A percentile compares a stretch with the other conserved stretches of the same genome.
Evolutionary conservation across 1,139 yeast species (phyloP).

Genomic region (Spathaspora sp.): DNA sequence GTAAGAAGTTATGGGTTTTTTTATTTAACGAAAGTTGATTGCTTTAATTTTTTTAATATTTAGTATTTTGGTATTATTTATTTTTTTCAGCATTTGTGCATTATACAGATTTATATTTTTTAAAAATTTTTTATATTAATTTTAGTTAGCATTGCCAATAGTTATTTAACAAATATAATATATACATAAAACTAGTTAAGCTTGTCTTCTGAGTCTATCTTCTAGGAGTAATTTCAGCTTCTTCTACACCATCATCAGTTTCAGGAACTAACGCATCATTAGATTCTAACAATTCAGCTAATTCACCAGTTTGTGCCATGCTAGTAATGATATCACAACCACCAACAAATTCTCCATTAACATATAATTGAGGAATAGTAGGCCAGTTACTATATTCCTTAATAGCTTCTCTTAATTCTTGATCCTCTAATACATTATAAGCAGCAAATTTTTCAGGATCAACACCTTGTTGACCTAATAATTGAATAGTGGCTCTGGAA

Average conservation of each 20-base stretch:
- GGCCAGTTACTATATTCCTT: slow-evolving; percentile 97
- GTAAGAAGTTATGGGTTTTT: neutral
- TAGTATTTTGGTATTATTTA: slow-evolving; percentile 1
- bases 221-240: slow-evolving; percentile 39
- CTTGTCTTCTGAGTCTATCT: neutral
- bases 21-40: neutral
- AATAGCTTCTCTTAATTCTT: slow-evolving; percentile 87
- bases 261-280: slow-evolving; percentile 81
- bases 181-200: neutral
- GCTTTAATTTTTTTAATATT: neutral
- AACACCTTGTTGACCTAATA: slow-evolving; percentile 94
- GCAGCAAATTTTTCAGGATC: slow-evolving; percentile 97
- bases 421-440: slow-evolving; percentile 91
- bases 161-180: neutral
- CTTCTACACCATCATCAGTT: slow-evolving; percentile 44
- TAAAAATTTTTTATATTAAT: neutral
- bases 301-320: slow-evolving; percentile 92
- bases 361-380: slow-evolving; percentile 76
- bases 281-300: slow-evolving; percentile 77
- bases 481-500: slow-evolving; percentile 90
- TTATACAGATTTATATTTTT: neutral
- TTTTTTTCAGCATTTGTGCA: slow-evolving; percentile 1
- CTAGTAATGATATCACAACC: slow-evolving; percentile 94
- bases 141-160: neutral
- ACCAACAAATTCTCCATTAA: slow-evolving; percentile 84